These are phyloP conservation scores for Cladosporium sp. DNA, from an alignment of 2,329 filamentous ascomycete species.

Conservation along the genomic window DNA sequence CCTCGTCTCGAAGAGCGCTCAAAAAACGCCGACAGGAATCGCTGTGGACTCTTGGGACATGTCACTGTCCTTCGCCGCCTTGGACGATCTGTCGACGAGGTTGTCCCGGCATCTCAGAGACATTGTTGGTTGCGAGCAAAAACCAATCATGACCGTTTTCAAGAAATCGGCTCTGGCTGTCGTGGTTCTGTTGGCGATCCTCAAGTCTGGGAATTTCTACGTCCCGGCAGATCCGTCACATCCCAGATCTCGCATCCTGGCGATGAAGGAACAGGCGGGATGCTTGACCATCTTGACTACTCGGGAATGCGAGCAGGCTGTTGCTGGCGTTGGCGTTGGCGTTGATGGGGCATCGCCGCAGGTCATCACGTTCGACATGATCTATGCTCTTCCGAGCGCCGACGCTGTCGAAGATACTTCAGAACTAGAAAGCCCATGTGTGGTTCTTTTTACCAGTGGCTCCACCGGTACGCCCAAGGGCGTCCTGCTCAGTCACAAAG, in stretches of 20 bases:
- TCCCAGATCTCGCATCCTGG: neutral
- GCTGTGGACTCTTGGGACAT: neutral
- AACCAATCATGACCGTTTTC: neutral
- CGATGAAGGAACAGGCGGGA: neutral
- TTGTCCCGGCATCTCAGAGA: neutral
- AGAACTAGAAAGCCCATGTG: neutral
- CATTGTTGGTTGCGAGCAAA: neutral
- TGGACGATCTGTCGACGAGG: neutral
- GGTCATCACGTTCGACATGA: neutral
- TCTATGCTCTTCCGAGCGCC: neutral
- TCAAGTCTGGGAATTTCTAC: neutral
- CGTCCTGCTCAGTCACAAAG: neutral
- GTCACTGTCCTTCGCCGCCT: neutral
- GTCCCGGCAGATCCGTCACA: neutral
- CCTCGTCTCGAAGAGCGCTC: neutral
- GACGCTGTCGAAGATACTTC: neutral
- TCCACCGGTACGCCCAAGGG: neutral
- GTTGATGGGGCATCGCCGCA: neutral
- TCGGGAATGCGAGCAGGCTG: neutral
- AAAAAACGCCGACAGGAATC: neutral
- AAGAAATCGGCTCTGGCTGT: neutral
- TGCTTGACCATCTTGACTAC: neutral
- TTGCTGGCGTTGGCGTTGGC: neutral
- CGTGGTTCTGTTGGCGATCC: neutral
- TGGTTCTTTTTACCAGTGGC: neutral